phyloP scores from a whole-genome alignment of 2,329 filamentous ascomycete species.

The Pseudogymnoascus sp. region DNA sequence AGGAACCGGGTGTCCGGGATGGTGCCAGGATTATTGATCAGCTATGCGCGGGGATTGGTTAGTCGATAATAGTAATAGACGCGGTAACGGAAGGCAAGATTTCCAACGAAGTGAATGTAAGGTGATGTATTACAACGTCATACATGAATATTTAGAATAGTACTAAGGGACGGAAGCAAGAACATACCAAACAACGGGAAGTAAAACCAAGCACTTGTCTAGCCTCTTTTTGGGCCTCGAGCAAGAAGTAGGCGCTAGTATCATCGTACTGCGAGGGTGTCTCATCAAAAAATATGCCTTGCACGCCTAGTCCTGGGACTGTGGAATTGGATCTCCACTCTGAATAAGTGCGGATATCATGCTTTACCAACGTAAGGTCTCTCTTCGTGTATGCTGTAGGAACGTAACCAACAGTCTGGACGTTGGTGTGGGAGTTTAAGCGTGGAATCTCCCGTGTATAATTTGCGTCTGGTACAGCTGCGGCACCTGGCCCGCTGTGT shows the following conservation, averaged over 20 bases:
- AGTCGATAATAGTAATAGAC: too few relatives aligned
- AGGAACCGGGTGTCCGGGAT: conserved; percentile 36
- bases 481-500: conserved; percentile 28
- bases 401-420: conserved; percentile 36
- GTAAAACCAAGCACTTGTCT: conserved; percentile 29
- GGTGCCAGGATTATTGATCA: conserved; percentile 37
- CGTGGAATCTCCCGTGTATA: conserved; percentile 31
- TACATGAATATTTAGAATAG: background rate
- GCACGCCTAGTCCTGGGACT: too few relatives aligned
- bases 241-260: conserved; percentile 28
- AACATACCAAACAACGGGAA: conserved; percentile 32
- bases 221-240: conserved; percentile 29
- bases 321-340: conserved; percentile 21
- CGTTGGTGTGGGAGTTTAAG: conserved; percentile 33
- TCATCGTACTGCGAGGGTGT: conserved; percentile 33
- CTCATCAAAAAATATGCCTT: conserved; percentile 42
- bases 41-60: conserved; percentile 20
- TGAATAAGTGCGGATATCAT: conserved; percentile 38
- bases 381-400: conserved; percentile 30
- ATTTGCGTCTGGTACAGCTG: conserved; percentile 27
- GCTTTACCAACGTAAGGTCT: conserved; percentile 26
- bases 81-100: too few relatives aligned
- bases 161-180: background rate
- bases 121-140: background rate
- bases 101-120: background rate